Conservation (phyloP, 106 monocot species). For the Platanthera guangdongensis region DNA sequence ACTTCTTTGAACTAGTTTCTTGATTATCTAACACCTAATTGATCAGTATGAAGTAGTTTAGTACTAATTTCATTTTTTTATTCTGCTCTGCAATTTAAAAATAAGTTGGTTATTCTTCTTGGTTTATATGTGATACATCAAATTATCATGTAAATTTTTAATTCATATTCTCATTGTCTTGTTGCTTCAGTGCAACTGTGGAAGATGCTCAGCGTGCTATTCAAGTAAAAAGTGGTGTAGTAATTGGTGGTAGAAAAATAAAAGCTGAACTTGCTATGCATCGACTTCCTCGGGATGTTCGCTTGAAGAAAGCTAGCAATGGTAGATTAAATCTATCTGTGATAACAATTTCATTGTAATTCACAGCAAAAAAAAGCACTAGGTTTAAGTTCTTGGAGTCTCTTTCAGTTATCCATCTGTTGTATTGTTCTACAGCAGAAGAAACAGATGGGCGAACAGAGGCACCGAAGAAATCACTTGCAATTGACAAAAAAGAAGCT, state of each 20-base stretch:
- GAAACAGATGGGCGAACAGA: conserved; percentile 18
- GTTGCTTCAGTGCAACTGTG: conserved; percentile 49
- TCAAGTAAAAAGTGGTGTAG: conserved; percentile 66
- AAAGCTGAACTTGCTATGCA: conserved; percentile 74
- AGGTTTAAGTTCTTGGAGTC: neutral
- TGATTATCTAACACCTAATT: neutral
- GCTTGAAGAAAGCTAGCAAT: conserved; percentile 36
- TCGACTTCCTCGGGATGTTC: conserved; percentile 52
- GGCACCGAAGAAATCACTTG: neutral
- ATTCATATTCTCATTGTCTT: neutral
- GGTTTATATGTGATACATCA: neutral
- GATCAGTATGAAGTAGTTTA: neutral
- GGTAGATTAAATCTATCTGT: conserved; percentile 16
- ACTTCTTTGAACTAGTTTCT: neutral
- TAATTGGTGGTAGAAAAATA: conserved; percentile 72
- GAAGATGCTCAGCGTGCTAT: conserved; percentile 75
- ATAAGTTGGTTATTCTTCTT: neutral
- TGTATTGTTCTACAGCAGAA: conserved; percentile 7
- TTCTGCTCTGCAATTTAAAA: neutral
- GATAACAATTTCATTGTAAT: neutral
- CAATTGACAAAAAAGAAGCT: neutral
- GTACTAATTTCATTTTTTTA: neutral
- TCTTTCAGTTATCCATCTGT: neutral
- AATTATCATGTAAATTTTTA: neutral
- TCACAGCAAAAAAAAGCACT: neutral